Evolutionary conservation across 176 grass and related monocot genomes (phyloP).

Genomic region (Tillandsia fasciculata): DNA sequence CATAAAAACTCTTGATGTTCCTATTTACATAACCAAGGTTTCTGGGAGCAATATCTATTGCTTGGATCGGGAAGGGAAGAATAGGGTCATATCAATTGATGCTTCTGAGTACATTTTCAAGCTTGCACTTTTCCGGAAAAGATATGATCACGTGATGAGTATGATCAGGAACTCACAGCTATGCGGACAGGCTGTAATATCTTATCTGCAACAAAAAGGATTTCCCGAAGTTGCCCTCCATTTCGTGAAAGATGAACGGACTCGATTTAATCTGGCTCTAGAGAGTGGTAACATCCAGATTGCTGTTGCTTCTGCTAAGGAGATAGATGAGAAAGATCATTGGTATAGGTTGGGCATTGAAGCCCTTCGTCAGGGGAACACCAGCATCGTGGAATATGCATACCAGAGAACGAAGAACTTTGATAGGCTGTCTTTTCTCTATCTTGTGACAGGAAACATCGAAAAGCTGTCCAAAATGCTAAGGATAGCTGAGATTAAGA

Average conservation of each 20-base stretch:
- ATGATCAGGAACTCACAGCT: conserved; percentile 94
- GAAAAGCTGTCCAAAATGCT: conserved; percentile 78
- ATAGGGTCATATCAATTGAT: conserved; percentile 69
- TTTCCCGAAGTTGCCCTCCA: conserved; percentile 99
- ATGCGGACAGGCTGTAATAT: conserved; percentile 90
- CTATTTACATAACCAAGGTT: conserved; percentile 94
- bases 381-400: conserved; percentile 84
- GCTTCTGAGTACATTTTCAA: conserved; percentile 98
- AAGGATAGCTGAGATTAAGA: conserved; percentile 73
- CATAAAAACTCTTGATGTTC: conserved; percentile 85
- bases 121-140: conserved; percentile 66
- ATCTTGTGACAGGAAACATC: conserved; percentile 75
- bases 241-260: conserved; percentile 98
- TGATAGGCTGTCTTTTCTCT: conserved; percentile 87
- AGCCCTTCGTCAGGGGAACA: conserved; percentile 73
- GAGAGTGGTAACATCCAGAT: conserved; percentile 97
- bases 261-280: conserved; percentile 84
- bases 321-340: conserved; percentile 91
- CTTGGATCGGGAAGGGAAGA: conserved; percentile 93
- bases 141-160: conserved; percentile 94
- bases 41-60: conserved; percentile 64
- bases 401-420: conserved; percentile 92
- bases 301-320: conserved; percentile 89
- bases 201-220: conserved; percentile 95
- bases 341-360: conserved; percentile 88